phyloP scores from a whole-genome alignment of 176 grass and related monocot species.

The Saccharum spontaneum region DNA sequence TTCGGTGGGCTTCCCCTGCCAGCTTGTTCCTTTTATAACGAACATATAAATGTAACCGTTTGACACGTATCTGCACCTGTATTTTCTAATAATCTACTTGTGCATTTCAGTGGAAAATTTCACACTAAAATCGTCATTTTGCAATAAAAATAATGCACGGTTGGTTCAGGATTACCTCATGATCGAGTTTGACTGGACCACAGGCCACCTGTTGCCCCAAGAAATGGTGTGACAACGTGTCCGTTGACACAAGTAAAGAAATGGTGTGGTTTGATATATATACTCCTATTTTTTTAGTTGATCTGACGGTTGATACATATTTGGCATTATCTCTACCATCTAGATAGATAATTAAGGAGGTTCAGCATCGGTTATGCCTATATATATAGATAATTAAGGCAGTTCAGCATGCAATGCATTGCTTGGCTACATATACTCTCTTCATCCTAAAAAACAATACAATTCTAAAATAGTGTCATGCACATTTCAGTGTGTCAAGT shows the following conservation, averaged over 20 bases:
- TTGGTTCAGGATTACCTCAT: background rate
- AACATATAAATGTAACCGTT: background rate
- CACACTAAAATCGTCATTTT: background rate
- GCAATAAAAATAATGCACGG: background rate
- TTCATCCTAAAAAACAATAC: no score
- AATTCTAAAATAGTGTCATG: no score
- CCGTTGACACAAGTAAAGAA: background rate
- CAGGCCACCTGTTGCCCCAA: background rate
- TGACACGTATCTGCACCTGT: background rate
- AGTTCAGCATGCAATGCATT: no score
- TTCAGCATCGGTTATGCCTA: no score
- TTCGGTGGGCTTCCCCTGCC: background rate
- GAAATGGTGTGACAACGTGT: no score
- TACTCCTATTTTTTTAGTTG: background rate
- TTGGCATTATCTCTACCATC: background rate
- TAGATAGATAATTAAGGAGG: background rate
- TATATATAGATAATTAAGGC: no score
- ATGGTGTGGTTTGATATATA: background rate
- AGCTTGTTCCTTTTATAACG: background rate
- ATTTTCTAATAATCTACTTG: background rate
- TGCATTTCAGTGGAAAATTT: background rate
- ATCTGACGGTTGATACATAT: background rate
- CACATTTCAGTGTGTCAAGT: no score
- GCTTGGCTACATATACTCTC: no score
- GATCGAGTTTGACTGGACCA: background rate